Evolutionary conservation across 805 yeast genomes (phyloP).

Genomic region (Kurtzmaniella fragi): DNA sequence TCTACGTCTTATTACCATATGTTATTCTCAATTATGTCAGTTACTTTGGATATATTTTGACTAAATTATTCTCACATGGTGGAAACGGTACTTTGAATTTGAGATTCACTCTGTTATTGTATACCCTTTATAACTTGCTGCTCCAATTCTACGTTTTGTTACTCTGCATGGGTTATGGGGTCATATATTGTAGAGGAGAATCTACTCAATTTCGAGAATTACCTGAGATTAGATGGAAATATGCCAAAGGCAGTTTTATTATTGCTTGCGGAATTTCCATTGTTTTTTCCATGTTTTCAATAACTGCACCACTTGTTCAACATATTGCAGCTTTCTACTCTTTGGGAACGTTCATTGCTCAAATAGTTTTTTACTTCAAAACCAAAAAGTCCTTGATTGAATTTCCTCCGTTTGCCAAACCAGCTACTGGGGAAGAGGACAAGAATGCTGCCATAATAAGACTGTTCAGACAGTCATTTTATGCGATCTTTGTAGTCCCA

Average conservation of each 20-base stretch:
- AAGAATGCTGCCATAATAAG: conserved; percentile 12
- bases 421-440: conserved; percentile 12
- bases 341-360: conserved; percentile 10
- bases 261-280: background rate
- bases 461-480: conserved; percentile 22
- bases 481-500: conserved; percentile 23
- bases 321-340: conserved; percentile 3
- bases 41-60: background rate
- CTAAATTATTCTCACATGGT: background rate
- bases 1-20: conserved; percentile 19
- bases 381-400: conserved; percentile 21
- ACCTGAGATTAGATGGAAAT: conserved; percentile 10
- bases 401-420: conserved; percentile 16
- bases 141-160: conserved; percentile 14
- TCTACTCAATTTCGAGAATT: conserved; percentile 19
- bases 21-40: conserved; percentile 4
- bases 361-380: conserved; percentile 17
- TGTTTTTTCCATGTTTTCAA: background rate
- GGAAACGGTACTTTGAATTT: background rate
- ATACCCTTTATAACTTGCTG: conserved; percentile 4
- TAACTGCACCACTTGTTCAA: background rate
- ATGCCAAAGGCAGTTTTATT: conserved; percentile 5
- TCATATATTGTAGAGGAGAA: conserved; percentile 19
- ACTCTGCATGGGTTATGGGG: conserved; percentile 34
- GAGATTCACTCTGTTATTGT: conserved; percentile 2